Conservation (phyloP, 257 asterid genomes). For the Cynanchum wilfordii region DNA sequence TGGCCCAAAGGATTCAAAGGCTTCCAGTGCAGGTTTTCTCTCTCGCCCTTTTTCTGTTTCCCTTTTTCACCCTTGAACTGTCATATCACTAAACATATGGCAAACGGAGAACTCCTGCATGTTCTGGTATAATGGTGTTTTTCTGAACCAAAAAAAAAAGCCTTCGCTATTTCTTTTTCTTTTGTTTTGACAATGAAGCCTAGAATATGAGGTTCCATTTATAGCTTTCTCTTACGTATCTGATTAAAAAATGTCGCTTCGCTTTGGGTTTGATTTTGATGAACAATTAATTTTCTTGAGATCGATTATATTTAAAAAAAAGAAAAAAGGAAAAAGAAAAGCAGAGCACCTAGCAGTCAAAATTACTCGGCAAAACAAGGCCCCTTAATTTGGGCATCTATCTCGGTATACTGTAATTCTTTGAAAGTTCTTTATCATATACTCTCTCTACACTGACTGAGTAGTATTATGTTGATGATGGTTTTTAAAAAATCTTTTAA, state of each 20-base stretch:
- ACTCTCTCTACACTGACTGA: background rate
- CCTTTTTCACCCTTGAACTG: background rate
- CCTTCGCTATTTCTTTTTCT: background rate
- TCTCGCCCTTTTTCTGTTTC: background rate
- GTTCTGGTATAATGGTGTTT: background rate
- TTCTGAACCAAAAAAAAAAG: background rate
- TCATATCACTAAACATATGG: background rate
- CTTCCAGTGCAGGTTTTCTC: slow-evolving; percentile 58
- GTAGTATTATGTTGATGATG: background rate
- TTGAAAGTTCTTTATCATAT: background rate
- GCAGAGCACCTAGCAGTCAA: background rate
- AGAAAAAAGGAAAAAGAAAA: too few species aligned
- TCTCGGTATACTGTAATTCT: background rate
- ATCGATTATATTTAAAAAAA: background rate
- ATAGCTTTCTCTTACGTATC: too few species aligned
- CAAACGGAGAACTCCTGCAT: background rate
- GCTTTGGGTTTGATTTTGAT: background rate
- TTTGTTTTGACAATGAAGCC: background rate
- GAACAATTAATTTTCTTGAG: background rate
- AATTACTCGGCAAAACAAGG: too few species aligned
- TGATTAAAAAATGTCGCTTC: too few species aligned
- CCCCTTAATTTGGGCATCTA: background rate
- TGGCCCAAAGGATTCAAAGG: slow-evolving; percentile 65
- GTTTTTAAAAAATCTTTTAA: background rate
- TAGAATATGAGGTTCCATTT: background rate